These are phyloP conservation scores for Saposhnikovia divaricata DNA, from an alignment of 129 eudicot species.

Conservation along the genomic window DNA sequence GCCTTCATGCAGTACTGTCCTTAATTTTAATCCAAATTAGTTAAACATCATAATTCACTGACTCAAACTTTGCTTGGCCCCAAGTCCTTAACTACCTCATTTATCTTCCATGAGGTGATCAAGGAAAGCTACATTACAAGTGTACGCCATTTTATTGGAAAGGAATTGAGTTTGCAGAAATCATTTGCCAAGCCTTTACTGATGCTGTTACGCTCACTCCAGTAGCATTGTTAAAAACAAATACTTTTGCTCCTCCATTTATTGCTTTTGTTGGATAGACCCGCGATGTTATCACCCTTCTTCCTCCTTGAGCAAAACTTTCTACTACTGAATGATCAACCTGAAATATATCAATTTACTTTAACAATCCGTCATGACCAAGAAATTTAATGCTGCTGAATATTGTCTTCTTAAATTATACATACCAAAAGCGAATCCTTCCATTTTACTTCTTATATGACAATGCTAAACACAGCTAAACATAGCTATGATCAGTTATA, in stretches of 20 bases:
- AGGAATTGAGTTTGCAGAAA: slow-evolving; percentile 36
- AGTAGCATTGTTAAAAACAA: slow-evolving; percentile 80
- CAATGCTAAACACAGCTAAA: no score
- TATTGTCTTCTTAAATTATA: not conserved
- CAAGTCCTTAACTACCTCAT: not conserved
- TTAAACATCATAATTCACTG: not conserved
- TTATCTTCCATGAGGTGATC: not conserved
- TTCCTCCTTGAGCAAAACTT: slow-evolving; percentile 84
- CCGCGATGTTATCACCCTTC: slow-evolving; percentile 69
- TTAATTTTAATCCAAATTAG: not conserved
- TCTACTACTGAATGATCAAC: slow-evolving; percentile 93
- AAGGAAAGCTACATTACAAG: slow-evolving; percentile 1
- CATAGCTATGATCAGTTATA: no score
- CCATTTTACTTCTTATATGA: no score
- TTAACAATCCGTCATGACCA: not conserved
- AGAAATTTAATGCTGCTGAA: not conserved
- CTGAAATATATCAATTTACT: slow-evolving; percentile 21
- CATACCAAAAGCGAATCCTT: not conserved
- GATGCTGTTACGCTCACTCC: slow-evolving; percentile 48
- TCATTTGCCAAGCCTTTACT: slow-evolving; percentile 56
- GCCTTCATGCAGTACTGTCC: not conserved
- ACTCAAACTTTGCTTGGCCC: not conserved
- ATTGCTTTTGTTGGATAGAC: slow-evolving; percentile 81
- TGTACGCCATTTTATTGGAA: slow-evolving; percentile 15
- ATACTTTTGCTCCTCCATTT: slow-evolving; percentile 44